Conservation (phyloP, 2,329 filamentous ascomycete species). For the Lojkania enalia region DNA sequence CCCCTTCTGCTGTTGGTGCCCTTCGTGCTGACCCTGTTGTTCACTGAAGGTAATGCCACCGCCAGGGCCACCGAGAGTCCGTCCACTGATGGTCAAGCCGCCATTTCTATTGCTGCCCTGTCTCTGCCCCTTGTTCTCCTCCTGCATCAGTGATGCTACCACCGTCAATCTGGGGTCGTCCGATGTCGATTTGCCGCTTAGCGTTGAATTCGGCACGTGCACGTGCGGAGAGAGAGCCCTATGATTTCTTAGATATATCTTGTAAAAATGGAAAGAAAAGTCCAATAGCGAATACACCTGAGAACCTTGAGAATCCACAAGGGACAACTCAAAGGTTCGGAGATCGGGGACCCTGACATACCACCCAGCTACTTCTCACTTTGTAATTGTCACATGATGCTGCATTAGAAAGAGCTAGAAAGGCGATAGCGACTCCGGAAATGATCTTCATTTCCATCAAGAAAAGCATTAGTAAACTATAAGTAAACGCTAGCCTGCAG, state of each 20-base stretch:
- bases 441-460: constrained; percentile 30
- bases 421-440: constrained; percentile 18
- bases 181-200: constrained; percentile 23
- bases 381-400: constrained; percentile 24
- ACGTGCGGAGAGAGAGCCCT: constrained; percentile 18
- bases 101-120: constrained; percentile 16
- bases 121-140: constrained; percentile 4
- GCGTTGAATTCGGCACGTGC: constrained; percentile 14
- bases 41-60: constrained; percentile 33
- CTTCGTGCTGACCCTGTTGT: constrained; percentile 17
- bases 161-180: constrained; percentile 18
- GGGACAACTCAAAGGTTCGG: constrained; percentile 2
- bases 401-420: constrained; percentile 27
- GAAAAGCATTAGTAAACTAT: constrained; percentile 6
- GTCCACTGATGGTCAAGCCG: constrained; percentile 29
- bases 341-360: constrained; percentile 17
- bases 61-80: constrained; percentile 34
- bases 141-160: constrained; percentile 2
- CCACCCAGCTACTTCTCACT: constrained; percentile 22
- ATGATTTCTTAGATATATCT: constrained; percentile 18
- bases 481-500: constrained; percentile 22
- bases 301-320: neutral
- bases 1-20: constrained; percentile 5
- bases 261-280: neutral
- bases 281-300: neutral